phyloP scores from a whole-genome alignment of 78 protist genomes.

The Dictyostelium citrinum region DNA sequence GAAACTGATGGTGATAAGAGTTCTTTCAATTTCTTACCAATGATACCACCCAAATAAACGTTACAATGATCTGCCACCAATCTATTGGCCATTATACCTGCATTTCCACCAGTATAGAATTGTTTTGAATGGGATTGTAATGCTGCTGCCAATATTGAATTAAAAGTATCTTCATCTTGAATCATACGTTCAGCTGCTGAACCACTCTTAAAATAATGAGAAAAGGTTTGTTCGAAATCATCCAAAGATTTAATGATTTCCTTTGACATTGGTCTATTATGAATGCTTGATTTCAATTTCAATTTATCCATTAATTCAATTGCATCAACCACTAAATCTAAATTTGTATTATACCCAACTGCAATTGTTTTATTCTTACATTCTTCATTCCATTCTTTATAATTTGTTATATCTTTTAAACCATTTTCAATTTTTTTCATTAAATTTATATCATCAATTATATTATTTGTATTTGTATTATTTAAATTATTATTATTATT shows the following conservation, averaged over 20 bases:
- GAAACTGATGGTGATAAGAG: neutral
- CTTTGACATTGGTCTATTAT: neutral
- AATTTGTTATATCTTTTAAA: neutral
- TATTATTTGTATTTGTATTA: neutral
- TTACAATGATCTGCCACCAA: constrained; percentile 9
- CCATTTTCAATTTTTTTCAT: constrained; percentile 3
- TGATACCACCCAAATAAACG: constrained; percentile 56
- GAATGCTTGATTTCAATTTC: neutral
- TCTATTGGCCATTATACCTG: constrained; percentile 76
- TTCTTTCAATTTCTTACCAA: constrained; percentile 29
- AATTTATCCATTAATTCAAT: constrained; percentile 13
- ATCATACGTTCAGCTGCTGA: constrained; percentile 72
- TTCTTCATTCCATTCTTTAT: neutral
- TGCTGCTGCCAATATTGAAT: neutral
- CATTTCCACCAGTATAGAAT: constrained; percentile 76
- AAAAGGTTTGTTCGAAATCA: constrained; percentile 39
- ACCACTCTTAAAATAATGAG: constrained; percentile 50
- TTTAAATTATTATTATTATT: neutral
- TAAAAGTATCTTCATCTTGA: constrained; percentile 1
- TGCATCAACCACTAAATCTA: constrained; percentile 75
- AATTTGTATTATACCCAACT: constrained; percentile 78
- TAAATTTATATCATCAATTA: neutral
- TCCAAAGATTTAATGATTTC: neutral
- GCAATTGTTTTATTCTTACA: constrained; percentile 25
- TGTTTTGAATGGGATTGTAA: neutral